Conservation (phyloP, 805 yeast species). For the Candida railenensis region DNA sequence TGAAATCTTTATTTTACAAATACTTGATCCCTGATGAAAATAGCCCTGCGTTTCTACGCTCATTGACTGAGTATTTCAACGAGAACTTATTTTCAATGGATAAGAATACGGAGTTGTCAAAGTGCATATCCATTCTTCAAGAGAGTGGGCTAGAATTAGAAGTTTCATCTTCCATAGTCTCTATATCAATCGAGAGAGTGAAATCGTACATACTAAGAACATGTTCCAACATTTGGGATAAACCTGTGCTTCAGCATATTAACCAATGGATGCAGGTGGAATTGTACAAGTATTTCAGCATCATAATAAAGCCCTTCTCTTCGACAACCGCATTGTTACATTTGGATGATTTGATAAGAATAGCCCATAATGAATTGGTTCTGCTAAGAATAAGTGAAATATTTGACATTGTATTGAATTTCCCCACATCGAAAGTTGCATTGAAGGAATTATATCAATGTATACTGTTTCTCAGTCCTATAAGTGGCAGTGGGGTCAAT, state of each 20-base stretch:
- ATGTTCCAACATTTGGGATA: conserved; percentile 38
- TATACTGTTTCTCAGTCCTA: conserved; percentile 26
- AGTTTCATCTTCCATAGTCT: conserved; percentile 29
- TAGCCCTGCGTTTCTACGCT: not conserved
- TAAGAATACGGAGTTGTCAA: not conserved
- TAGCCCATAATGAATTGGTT: conserved; percentile 39
- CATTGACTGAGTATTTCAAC: not conserved
- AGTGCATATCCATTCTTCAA: conserved; percentile 4
- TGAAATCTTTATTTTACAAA: conserved; percentile 26
- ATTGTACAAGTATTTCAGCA: conserved; percentile 35
- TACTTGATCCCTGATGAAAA: conserved; percentile 11
- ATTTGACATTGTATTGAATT: conserved; percentile 53
- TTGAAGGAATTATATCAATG: conserved; percentile 59
- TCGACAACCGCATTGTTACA: conserved; percentile 14
- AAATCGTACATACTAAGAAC: conserved; percentile 22
- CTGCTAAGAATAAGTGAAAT: conserved; percentile 57
- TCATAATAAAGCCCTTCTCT: conserved; percentile 10
- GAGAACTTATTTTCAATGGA: not conserved
- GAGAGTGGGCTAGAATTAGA: conserved; percentile 16
- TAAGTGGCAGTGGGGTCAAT: not conserved
- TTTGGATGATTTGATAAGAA: conserved; percentile 28
- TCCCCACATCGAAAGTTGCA: conserved; percentile 52
- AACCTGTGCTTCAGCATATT: conserved; percentile 31
- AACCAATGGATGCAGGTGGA: conserved; percentile 37
- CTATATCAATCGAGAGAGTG: conserved; percentile 38